phyloP scores from a whole-genome alignment of 2,329 filamentous ascomycete species.

The Rhytidhysteron rufulum region DNA sequence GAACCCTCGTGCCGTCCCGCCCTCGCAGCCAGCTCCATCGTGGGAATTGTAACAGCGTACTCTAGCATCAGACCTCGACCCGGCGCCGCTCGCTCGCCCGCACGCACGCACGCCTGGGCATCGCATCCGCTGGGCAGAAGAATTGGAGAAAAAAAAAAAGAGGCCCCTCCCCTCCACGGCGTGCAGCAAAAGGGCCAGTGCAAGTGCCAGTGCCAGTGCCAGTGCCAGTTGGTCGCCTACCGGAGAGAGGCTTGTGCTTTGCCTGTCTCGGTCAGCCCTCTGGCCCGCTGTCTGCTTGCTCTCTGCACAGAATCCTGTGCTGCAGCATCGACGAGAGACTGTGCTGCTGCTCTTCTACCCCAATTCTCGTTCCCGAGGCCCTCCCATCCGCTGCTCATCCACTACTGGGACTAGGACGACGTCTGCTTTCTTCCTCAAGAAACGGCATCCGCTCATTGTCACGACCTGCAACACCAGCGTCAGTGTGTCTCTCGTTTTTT shows the following conservation, averaged over 20 bases:
- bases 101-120: too few species aligned
- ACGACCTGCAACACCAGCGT: slow-evolving; percentile 13
- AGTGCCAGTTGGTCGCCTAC: too few species aligned
- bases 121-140: too few species aligned
- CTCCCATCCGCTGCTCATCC: slow-evolving; percentile 19
- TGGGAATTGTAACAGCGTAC: background rate
- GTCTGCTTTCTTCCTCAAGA: slow-evolving; percentile 5
- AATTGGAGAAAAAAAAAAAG: too few species aligned
- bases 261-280: slow-evolving; percentile 34
- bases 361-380: slow-evolving; percentile 9
- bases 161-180: slow-evolving; percentile 1
- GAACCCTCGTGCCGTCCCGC: slow-evolving; percentile 34
- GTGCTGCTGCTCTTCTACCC: too few species aligned
- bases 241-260: slow-evolving; percentile 32
- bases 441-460: slow-evolving; percentile 21
- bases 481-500: slow-evolving; percentile 8
- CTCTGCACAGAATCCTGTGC: slow-evolving; percentile 23
- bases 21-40: slow-evolving; percentile 21
- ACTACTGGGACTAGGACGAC: slow-evolving; percentile 9
- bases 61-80: too few species aligned
- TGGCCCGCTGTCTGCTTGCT: slow-evolving; percentile 37
- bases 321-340: slow-evolving; percentile 32
- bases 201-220: too few species aligned
- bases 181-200: too few species aligned
- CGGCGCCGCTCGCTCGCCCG: too few species aligned